These are phyloP conservation scores for Leccinum aurantiacum DNA, from an alignment of 768 basidiomycete species.

Conservation along the genomic window DNA sequence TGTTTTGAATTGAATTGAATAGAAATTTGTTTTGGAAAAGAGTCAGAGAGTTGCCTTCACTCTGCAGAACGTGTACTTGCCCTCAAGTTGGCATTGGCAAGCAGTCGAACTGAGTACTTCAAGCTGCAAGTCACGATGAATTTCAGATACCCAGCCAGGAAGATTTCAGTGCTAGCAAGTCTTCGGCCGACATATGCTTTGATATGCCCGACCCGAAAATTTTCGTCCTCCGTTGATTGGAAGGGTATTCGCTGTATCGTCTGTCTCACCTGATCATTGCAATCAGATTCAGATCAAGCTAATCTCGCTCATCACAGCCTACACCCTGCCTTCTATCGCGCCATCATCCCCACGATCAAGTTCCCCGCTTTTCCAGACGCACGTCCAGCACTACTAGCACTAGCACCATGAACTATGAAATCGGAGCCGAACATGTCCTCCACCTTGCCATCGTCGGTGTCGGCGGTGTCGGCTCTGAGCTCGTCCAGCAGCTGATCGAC, in stretches of 20 bases:
- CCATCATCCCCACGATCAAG: not conserved
- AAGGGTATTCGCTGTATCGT: slow-evolving; percentile 1
- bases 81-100: not conserved
- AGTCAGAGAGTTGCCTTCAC: too few species aligned
- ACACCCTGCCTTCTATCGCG: not conserved
- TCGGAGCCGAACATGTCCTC: slow-evolving; percentile 32
- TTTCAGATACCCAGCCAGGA: not conserved
- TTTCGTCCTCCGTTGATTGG: not conserved
- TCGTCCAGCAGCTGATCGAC: slow-evolving; percentile 77
- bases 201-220: not conserved
- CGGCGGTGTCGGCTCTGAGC: slow-evolving; percentile 89
- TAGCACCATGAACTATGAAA: slow-evolving; percentile 15
- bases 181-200: slow-evolving; percentile 13
- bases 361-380: slow-evolving; percentile 5
- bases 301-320: not conserved
- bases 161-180: not conserved
- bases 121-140: slow-evolving; percentile 3
- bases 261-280: slow-evolving; percentile 12
- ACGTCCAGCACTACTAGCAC: not conserved
- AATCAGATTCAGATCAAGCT: slow-evolving; percentile 10
- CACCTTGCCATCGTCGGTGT: slow-evolving; percentile 83
- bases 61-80: not conserved
- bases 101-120: not conserved
- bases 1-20: slow-evolving; percentile 20
- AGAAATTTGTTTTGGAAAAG: slow-evolving; percentile 21